A percentile compares a stretch with the other conserved stretches of the same genome.
These are phyloP conservation scores for Boechera retrofracta DNA, from an alignment of 345 rosid genomes.

Conservation along the genomic window DNA sequence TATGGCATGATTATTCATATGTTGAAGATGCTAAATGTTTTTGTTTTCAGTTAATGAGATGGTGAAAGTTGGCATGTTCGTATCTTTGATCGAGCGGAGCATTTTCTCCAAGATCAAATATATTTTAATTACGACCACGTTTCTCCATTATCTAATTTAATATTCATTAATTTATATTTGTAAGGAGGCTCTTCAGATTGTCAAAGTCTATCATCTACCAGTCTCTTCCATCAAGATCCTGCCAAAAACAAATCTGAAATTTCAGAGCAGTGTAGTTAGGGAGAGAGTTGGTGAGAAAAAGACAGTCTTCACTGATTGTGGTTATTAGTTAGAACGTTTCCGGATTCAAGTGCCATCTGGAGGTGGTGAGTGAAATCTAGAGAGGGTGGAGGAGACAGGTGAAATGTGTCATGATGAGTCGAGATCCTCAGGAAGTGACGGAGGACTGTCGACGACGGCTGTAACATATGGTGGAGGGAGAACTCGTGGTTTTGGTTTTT, in stretches of 20 bases:
- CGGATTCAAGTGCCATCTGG: conserved; percentile 24
- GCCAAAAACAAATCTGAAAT: conserved; percentile 13
- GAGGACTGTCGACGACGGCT: neutral
- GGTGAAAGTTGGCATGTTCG: neutral
- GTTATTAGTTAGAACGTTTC: conserved; percentile 17
- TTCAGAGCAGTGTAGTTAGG: conserved; percentile 7
- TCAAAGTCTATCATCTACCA: conserved; percentile 18
- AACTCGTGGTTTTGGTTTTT: conserved; percentile 25
- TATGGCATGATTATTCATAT: neutral
- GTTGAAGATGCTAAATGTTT: conserved; percentile 10
- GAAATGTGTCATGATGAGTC: conserved; percentile 35
- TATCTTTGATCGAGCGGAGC: neutral
- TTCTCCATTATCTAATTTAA: conserved; percentile 35
- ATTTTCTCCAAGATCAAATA: conserved; percentile 11
- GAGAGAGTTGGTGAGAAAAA: conserved; percentile 3
- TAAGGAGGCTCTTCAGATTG: conserved; percentile 1
- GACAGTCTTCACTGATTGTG: conserved; percentile 9
- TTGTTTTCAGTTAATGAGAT: neutral
- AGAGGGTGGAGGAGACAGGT: neutral
- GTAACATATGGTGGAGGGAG: conserved; percentile 37
- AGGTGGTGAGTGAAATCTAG: neutral
- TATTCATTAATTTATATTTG: conserved; percentile 4
- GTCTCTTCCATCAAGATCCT: conserved; percentile 20
- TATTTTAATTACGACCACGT: conserved; percentile 21
- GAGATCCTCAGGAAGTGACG: conserved; percentile 32